Percentiles rank a stretch among this genome's conserved stretches.
Conservation (phyloP, 2,329 filamentous ascomycete species). For the Cercospora sp. region DNA sequence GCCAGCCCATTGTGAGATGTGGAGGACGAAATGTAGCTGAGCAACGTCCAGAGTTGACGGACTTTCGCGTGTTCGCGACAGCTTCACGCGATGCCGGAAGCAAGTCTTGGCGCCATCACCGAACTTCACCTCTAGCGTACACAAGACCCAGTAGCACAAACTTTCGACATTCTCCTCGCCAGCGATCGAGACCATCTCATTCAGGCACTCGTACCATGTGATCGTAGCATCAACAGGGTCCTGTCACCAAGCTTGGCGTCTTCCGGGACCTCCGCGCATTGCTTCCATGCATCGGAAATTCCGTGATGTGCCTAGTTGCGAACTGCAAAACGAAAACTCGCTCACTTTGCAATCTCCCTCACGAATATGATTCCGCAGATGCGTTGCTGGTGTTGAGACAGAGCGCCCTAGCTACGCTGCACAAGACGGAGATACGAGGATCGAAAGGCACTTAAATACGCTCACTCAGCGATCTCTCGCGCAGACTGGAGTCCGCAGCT, state of each 20-base stretch:
- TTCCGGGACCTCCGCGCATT: not conserved
- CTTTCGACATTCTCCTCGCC: not conserved
- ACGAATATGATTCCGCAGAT: not conserved
- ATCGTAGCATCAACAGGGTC: not conserved
- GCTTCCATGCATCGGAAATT: not conserved
- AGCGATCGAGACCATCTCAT: not conserved
- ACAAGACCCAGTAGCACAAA: not conserved
- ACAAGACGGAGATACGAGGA: not conserved
- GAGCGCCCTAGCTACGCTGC: not conserved
- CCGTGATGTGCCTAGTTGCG: not conserved
- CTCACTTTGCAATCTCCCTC: not conserved
- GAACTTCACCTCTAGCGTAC: not conserved
- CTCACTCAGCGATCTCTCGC: too few relatives aligned
- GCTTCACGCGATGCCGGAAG: not conserved
- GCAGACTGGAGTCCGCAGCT: too few relatives aligned
- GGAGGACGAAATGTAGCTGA: not conserved
- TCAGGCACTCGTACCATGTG: not conserved
- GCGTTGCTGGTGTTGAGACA: not conserved
- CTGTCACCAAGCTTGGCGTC: not conserved
- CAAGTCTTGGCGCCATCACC: conserved; percentile 1
- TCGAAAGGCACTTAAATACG: too few relatives aligned
- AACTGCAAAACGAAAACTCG: not conserved
- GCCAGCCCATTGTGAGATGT: conserved; percentile 32
- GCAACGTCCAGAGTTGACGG: not conserved
- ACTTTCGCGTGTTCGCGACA: not conserved